phyloP scores from a whole-genome alignment of 495 filamentous ascomycete species.

The Aspergillus cristatus region DNA sequence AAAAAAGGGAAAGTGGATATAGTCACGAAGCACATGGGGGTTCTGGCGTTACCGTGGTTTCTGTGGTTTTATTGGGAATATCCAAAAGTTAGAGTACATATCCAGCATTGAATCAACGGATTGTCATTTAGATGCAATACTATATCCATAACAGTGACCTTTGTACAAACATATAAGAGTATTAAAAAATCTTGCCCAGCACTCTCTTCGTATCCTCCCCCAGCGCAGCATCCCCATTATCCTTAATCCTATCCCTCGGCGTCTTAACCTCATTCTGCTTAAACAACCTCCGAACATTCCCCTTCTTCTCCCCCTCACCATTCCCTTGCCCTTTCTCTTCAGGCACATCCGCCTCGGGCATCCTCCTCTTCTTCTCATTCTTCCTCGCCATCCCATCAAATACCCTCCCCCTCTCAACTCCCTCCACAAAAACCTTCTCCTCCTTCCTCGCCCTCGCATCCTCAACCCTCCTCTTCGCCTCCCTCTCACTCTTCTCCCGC shows the following conservation, averaged over 20 bases:
- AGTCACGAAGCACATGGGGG: conserved; percentile 11
- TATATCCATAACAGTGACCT: no score
- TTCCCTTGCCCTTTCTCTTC: conserved; percentile 7
- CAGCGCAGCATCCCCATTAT: conserved; percentile 1
- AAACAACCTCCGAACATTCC: conserved; percentile 51
- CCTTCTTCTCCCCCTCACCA: conserved; percentile 12
- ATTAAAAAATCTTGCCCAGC: conserved; percentile 67
- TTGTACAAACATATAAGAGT: no score
- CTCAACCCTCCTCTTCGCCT: conserved; percentile 68
- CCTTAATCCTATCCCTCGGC: conserved; percentile 2
- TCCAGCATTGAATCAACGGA: no score
- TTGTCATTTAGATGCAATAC: no score
- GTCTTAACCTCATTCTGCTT: conserved; percentile 55
- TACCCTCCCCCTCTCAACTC: conserved; percentile 78
- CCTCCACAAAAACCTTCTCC: conserved; percentile 72
- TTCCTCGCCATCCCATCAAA: conserved; percentile 59
- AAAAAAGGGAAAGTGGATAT: no score
- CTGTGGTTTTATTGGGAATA: neutral
- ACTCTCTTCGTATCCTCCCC: conserved; percentile 67
- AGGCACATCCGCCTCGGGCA: conserved; percentile 12
- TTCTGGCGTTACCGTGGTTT: conserved; percentile 4
- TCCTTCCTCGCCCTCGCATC: conserved; percentile 70
- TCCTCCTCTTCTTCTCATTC: conserved; percentile 49
- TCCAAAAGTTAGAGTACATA: no score
- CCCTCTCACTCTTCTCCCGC: conserved; percentile 73